Evolutionary conservation across 1,284 basidiomycete species (phyloP).

Genomic region (Puccinia horiana): DNA sequence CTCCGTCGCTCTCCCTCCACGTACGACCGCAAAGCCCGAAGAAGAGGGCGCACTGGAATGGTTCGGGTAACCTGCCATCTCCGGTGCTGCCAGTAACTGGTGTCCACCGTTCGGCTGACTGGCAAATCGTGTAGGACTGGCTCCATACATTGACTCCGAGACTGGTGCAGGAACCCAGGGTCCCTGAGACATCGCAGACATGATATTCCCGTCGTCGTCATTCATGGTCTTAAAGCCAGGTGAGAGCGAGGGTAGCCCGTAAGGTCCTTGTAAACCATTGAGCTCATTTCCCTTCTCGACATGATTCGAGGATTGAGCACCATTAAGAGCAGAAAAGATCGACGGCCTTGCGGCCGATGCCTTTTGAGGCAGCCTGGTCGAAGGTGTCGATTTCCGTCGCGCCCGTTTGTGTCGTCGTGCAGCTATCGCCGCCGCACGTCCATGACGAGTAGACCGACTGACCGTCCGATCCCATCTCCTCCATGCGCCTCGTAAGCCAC

Average conservation of each 20-base stretch:
- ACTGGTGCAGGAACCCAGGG: constrained; percentile 26
- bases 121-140: not conserved
- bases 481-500: constrained; percentile 31
- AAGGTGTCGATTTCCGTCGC: not conserved
- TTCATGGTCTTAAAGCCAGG: constrained; percentile 27
- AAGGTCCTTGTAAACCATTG: too few species aligned
- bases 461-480: constrained; percentile 31
- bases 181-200: constrained; percentile 49
- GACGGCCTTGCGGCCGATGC: not conserved
- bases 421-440: constrained; percentile 31
- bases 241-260: not conserved
- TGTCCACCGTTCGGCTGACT: not conserved
- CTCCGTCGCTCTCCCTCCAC: constrained; percentile 58
- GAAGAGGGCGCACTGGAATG: constrained; percentile 46
- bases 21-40: constrained; percentile 57
- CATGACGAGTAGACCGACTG: constrained; percentile 31
- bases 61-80: not conserved
- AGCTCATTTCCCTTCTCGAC: not conserved
- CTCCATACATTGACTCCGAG: not conserved
- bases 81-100: not conserved
- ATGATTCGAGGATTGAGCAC: not conserved
- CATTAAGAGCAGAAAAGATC: constrained; percentile 6
- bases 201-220: constrained; percentile 46
- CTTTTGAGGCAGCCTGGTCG: not conserved
- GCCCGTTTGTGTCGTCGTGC: not conserved